Evolutionary conservation across 106 monocot genomes (phyloP).

Genomic region (Agapanthus africanus): DNA sequence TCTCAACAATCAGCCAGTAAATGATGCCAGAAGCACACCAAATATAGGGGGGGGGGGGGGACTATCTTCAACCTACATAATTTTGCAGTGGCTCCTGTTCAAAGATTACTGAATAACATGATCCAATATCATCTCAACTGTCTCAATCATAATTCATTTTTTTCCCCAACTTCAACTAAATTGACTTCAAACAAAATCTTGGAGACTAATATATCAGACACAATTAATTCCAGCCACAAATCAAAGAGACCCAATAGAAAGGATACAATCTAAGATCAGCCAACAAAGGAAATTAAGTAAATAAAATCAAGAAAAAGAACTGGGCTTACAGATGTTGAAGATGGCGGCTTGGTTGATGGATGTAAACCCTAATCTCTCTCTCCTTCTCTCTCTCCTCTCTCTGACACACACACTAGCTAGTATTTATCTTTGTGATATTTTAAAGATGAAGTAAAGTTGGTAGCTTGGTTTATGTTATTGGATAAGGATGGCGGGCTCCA

Average conservation of each 20-base stretch:
- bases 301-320: not conserved
- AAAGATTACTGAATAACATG: too few relatives aligned
- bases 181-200: not conserved
- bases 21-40: too few relatives aligned
- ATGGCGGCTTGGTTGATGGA: constrained; percentile 8
- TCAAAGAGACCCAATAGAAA: not conserved
- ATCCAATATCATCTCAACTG: too few relatives aligned
- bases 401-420: not conserved
- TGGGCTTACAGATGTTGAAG: not conserved
- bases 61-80: too few relatives aligned
- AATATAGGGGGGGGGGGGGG: too few relatives aligned
- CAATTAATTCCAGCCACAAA: not conserved
- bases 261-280: too few relatives aligned
- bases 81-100: too few relatives aligned
- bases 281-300: too few relatives aligned
- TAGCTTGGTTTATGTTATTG: constrained; percentile 9
- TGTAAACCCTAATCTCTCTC: not conserved
- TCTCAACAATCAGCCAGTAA: too few relatives aligned
- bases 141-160: too few relatives aligned
- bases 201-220: not conserved
- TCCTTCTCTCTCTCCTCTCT: not conserved
- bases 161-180: too few relatives aligned
- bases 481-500: constrained; percentile 6
- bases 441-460: not conserved
- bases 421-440: not conserved